A percentile compares a stretch with the other conserved stretches of the same genome.
Conservation (phyloP, 164 flowering plant genomes). For the Nymphaea colorata region DNA sequence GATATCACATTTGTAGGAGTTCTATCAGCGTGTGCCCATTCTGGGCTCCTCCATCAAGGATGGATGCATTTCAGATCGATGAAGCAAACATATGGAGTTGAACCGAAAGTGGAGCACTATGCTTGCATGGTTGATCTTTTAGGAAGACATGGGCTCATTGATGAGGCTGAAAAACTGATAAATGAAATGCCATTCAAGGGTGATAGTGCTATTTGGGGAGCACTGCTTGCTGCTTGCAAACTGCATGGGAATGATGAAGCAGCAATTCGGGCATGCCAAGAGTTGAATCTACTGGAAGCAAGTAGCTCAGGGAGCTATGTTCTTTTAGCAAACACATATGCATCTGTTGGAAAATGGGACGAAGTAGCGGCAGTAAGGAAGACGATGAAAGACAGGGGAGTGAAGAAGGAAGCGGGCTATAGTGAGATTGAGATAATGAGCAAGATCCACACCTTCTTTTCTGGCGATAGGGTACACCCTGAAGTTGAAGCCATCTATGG, state of each 20-base stretch:
- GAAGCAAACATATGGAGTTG: slow-evolving; percentile 25
- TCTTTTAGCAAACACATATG: slow-evolving; percentile 38
- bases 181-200: slow-evolving; percentile 26
- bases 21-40: slow-evolving; percentile 49
- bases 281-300: slow-evolving; percentile 37
- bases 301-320: slow-evolving; percentile 30
- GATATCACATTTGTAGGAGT: slow-evolving; percentile 46
- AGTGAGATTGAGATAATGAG: slow-evolving; percentile 47
- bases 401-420: slow-evolving; percentile 40
- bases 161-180: slow-evolving; percentile 32
- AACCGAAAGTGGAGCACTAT: slow-evolving; percentile 43
- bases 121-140: slow-evolving; percentile 48
- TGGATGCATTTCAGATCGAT: slow-evolving; percentile 31
- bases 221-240: slow-evolving; percentile 45
- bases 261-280: slow-evolving; percentile 26
- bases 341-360: slow-evolving; percentile 40
- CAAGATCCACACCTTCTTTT: slow-evolving; percentile 26
- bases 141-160: slow-evolving; percentile 36
- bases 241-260: slow-evolving; percentile 28
- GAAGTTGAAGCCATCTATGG: slow-evolving; percentile 21
- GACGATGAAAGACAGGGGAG: slow-evolving; percentile 43
- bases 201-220: slow-evolving; percentile 38
- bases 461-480: slow-evolving; percentile 36
- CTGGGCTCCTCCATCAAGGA: slow-evolving; percentile 45
- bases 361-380: slow-evolving; percentile 35